phyloP scores from a whole-genome alignment of 2,329 filamentous ascomycete species.

The Aspergillus sp. region DNA sequence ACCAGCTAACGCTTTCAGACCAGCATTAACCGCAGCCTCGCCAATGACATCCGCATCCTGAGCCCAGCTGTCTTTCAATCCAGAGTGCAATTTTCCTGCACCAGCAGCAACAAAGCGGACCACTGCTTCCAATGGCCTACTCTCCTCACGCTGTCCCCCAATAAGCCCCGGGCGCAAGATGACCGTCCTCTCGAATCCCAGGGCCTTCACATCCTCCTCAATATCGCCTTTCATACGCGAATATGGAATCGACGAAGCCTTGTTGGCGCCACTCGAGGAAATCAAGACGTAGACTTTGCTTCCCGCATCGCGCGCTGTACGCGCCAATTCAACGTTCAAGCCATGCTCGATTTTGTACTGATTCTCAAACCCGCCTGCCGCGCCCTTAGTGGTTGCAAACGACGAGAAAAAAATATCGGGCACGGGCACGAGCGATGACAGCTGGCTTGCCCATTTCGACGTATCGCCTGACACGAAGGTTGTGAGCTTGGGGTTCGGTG shows the following conservation, averaged over 20 bases:
- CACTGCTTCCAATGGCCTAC: constrained; percentile 51
- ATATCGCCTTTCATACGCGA: constrained; percentile 75
- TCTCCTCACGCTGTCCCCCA: constrained; percentile 59
- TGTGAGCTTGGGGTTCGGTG: constrained; percentile 52
- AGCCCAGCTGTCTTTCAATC: constrained; percentile 56
- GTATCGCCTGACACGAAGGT: constrained; percentile 61
- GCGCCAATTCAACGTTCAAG: constrained; percentile 70
- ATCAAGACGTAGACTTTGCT: constrained; percentile 70
- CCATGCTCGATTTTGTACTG: constrained; percentile 87
- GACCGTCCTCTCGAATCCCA: constrained; percentile 70
- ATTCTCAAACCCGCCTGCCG: constrained; percentile 65
- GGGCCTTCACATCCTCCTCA: constrained; percentile 63
- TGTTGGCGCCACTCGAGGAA: constrained; percentile 49
- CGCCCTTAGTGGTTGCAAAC: constrained; percentile 69
- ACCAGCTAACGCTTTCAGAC: constrained; percentile 33
- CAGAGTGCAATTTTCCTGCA: constrained; percentile 46
- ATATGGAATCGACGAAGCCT: constrained; percentile 49
- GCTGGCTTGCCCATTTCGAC: constrained; percentile 56
- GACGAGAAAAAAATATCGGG: constrained; percentile 65
- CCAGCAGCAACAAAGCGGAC: constrained; percentile 49
- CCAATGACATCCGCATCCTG: constrained; percentile 67
- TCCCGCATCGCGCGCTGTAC: constrained; percentile 64
- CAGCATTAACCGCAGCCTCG: constrained; percentile 33
- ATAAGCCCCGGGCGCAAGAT: constrained; percentile 69
- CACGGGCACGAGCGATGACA: constrained; percentile 48